Base-by-base conservation (phyloP, 2,329 filamentous ascomycete genomes). In the Didymella pinodella region DNA sequence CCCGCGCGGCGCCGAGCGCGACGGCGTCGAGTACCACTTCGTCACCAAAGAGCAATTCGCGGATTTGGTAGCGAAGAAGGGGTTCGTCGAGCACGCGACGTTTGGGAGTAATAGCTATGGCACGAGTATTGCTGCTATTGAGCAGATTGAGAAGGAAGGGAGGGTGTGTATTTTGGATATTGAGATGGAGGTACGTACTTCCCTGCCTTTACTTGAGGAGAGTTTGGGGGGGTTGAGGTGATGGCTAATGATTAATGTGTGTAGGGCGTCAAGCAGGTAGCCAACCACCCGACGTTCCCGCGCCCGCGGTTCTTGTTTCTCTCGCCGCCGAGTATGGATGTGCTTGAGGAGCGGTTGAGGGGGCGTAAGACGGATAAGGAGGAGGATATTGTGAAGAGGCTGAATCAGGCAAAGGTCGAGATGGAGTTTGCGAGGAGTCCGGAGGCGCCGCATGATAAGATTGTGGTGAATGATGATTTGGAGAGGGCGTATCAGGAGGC, bases 61-160 rank as follows among this genome's bases (percentile, higher is more conserved):
- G 40, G 75, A 82, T n/a, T 64, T 90, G 29, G 73, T 90, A 1
- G 81, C 81, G 0, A 68, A 80, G 22, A 80, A 85, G 55, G 90
- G 88, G 11, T 97, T 97, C 78, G 89, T 97, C 62, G 93, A 97
- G 83, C 87, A 90, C 81, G 93, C 93, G 54, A 82, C 90, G 75
- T 97, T 97, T 76, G 88, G 92, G 40, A 88, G 87, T 54, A 97
- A 97, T 80, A 82, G 87, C 72, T 97, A 97, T 79, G 93, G 93
- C 56, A 97, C 93, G 5, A 91, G 87, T 75, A 88, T 92, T 72
- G 83, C 85, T 77, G 92, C 92, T 28, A 92, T 97, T 63, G 85
- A 89, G 77, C 87, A 91, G 71, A 88, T 93, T 75, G 85, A 85
- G 2, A 85, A 86, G 61, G 86, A 88, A 79, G 89, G 88, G 18